Base-by-base conservation (phyloP, 1,284 basidiomycete genomes). In the Leucoagaricus sp. region DNA sequence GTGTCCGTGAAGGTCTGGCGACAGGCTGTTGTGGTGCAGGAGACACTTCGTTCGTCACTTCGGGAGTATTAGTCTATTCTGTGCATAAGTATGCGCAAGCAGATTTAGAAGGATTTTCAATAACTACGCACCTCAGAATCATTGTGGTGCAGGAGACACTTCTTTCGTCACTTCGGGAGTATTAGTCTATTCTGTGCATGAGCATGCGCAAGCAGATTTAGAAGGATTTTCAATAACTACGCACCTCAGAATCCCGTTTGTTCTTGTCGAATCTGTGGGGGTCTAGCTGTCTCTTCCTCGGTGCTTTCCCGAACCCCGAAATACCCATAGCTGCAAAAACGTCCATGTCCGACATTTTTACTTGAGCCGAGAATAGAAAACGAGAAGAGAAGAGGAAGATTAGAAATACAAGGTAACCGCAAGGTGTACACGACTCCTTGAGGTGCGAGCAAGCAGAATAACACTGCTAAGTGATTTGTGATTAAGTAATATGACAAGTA, bases 281-380 rank as follows among this genome's bases (percentile, higher is more conserved):
- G 67, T 91, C 87, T 21, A 91, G 78, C 65, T 82, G 74, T 59
- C 78, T 82, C 71, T 85, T 86, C 67, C 84, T 83, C 26, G 72
- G 65, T 53, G 84, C 72, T 71, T 91, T 92, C 19, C 90, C 90
- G 68, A 93, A 93, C 40, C 88, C 87, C 62, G 83, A 65, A 58
- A 93, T 89, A 9, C 90, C 90, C 89, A 93, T 92, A 13, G 87
- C 83, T 5, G 87, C 84, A 62, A 92, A 79, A 28, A 91, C 72
- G 60, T 90, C 88, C 72, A 76, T 75, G 67, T 86, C 82, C 40
- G 78, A 72, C 85, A 87, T 87, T 44, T 55, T 70, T 12, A n/a
- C 36, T 40, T n/a, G 17, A n/a, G 17, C 36, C 5, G 17, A 40
- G n/a, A 9, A 40, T n/a, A 40, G n/a, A 40, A 5, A 40, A n/a